Evolutionary conservation across 495 filamentous ascomycete species (phyloP).

Genomic region (Acidiella bohemica): DNA sequence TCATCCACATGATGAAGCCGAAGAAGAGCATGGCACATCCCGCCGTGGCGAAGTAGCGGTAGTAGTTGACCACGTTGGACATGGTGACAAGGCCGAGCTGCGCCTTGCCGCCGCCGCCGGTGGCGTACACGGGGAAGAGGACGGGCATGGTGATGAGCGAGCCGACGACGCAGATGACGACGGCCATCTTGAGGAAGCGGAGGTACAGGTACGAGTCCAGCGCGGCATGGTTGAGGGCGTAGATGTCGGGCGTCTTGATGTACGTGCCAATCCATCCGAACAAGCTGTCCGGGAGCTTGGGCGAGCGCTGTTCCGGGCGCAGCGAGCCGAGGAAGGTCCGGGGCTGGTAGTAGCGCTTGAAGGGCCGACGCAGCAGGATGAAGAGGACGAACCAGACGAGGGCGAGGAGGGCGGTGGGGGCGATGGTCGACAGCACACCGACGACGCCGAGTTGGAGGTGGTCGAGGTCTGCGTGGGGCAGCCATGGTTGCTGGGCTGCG

Average conservation of each 20-base stretch:
- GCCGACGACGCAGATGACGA: slow-evolving; percentile 30
- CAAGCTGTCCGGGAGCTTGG: slow-evolving; percentile 51
- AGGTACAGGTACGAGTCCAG: slow-evolving; percentile 50
- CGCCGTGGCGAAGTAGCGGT: slow-evolving; percentile 65
- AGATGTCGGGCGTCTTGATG: slow-evolving; percentile 66
- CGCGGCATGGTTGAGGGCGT: slow-evolving; percentile 76
- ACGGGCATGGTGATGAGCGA: slow-evolving; percentile 33
- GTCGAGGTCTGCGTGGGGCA: too few species aligned
- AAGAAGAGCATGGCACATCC: slow-evolving; percentile 66
- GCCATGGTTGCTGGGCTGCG: too few species aligned
- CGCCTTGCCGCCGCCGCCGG: slow-evolving; percentile 37
- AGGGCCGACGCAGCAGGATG: slow-evolving; percentile 56
- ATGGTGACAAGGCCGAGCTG: slow-evolving; percentile 73
- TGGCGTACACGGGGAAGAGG: slow-evolving; percentile 34
- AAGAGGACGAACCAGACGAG: slow-evolving; percentile 55
- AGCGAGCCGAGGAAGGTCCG: slow-evolving; percentile 73
- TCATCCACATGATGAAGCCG: slow-evolving; percentile 74
- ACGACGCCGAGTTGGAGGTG: too few species aligned
- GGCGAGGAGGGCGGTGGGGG: slow-evolving; percentile 54
- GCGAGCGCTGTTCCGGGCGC: slow-evolving; percentile 51
- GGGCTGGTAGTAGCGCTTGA: slow-evolving; percentile 72
- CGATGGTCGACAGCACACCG: too few species aligned
- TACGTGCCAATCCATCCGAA: slow-evolving; percentile 66
- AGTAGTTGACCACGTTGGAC: slow-evolving; percentile 43
- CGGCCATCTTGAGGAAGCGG: slow-evolving; percentile 30